Evolutionary conservation across 75 land plant species (phyloP).

Genomic region (Gnetum montanum): DNA sequence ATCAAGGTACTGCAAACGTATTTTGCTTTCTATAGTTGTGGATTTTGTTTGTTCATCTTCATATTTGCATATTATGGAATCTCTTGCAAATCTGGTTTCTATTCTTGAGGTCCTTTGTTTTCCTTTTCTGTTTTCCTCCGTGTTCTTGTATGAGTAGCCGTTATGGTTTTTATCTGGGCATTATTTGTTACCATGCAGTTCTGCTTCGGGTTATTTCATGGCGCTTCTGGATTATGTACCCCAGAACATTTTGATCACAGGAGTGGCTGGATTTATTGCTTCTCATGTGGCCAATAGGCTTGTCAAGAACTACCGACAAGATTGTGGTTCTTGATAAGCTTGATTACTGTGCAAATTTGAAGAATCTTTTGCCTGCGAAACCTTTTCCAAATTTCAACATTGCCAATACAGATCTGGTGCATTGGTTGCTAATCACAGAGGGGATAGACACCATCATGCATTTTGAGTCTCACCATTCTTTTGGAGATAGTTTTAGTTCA

Average conservation of each 20-base stretch:
- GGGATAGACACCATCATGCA: constrained; percentile 71
- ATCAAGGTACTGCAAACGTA: no score
- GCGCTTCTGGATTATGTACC: constrained; percentile 20
- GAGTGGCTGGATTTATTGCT: constrained; percentile 66
- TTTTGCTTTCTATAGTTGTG: no score
- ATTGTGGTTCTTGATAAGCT: constrained; percentile 74
- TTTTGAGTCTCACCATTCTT: constrained; percentile 66
- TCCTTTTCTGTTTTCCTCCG: no score
- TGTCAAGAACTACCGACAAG: constrained; percentile 48
- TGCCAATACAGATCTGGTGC: constrained; percentile 65
- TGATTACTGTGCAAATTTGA: constrained; percentile 64
- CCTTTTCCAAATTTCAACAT: constrained; percentile 55
- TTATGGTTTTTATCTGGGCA: no score
- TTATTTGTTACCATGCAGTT: no score
- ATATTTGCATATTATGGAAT: no score
- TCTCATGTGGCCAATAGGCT: constrained; percentile 64
- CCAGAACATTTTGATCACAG: constrained; percentile 59
- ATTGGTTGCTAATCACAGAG: constrained; percentile 60
- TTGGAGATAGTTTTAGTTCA: constrained; percentile 63
- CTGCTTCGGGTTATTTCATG: no score
- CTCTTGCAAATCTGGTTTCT: no score
- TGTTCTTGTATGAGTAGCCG: no score
- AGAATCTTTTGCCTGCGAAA: constrained; percentile 47
- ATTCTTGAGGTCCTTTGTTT: no score
- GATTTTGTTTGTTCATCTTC: no score